Base-by-base conservation (phyloP, 2,329 filamentous ascomycete species). In the Sporothrix dimorphospora region DNA sequence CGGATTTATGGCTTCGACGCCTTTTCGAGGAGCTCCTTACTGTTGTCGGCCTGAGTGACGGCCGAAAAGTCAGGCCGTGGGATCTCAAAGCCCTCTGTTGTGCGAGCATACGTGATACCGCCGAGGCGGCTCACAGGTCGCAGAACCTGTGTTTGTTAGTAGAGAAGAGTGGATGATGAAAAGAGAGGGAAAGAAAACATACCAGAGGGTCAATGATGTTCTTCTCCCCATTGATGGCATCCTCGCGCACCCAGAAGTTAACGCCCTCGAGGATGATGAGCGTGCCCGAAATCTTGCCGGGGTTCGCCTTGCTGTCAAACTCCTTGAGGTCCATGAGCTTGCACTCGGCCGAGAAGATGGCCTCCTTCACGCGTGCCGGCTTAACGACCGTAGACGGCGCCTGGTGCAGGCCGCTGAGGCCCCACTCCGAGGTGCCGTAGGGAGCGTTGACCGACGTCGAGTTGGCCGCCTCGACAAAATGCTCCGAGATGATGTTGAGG, bases 381-480 rank as follows among this genome's bases (percentile, higher is more conserved):
- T 87, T 42, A 53, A 74, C 87, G 4, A 88, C 85, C 69, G 86
- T 83, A 72, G 88, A 91, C 76, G 86, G 85, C 0, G 86, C 90
- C 0, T 92, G 91, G 61, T 74, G 93, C 75, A 98, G 83, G 0
- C 94, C 94, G 40, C 88, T 89, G 34, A 96, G 82, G 1, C 87
- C 86, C 94, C 94, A 98, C 81, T 98, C 94, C 0, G 89, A 92
- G 0, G 88, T 83, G 0, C 91, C 93, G 74, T 89, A 90, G 0
- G 94, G 94, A 0, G 93, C 88, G 80, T 97, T 93, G 77, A 97
- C 89, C 65, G 87, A 87, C 3, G 91, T 88, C n/a, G 90, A 85
- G 81, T 98, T 98, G 65, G 94, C 94, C 0, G 94, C 94, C 83
- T 98, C 94, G 78, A 96, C 78, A 79, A 91, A 97, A 79, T 90